Evolutionary conservation across 768 basidiomycete genomes (phyloP).

Genomic region (Boletus reticuloceps): DNA sequence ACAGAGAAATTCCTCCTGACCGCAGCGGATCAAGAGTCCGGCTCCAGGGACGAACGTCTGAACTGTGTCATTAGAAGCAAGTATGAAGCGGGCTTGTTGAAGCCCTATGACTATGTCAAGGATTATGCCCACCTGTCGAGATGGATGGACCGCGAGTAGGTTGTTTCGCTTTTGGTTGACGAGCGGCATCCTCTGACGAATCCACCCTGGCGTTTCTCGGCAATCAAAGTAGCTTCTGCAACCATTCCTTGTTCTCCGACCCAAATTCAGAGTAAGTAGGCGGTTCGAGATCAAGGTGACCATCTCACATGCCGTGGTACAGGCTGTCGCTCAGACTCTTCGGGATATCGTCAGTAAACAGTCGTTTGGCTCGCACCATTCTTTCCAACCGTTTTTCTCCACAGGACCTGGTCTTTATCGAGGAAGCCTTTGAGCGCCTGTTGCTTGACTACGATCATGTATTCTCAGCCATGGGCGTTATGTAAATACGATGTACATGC

Average conservation of each 20-base stretch:
- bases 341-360: slow-evolving; percentile 62
- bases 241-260: slow-evolving; percentile 79
- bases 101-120: slow-evolving; percentile 96
- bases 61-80: slow-evolving; percentile 92
- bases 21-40: slow-evolving; percentile 91
- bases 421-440: slow-evolving; percentile 95
- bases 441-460: slow-evolving; percentile 95
- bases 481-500: too few relatives aligned
- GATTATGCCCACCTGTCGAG: slow-evolving; percentile 87
- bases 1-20: slow-evolving; percentile 90
- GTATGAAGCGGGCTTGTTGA: slow-evolving; percentile 92
- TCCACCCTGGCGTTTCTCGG: slow-evolving; percentile 65
- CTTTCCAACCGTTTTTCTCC: neutral
- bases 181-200: neutral
- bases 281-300: neutral
- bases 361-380: too few relatives aligned
- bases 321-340: slow-evolving; percentile 83
- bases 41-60: slow-evolving; percentile 85
- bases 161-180: neutral
- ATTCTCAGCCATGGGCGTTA: slow-evolving; percentile 97
- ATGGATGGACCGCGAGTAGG: slow-evolving; percentile 94
- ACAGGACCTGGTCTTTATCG: slow-evolving; percentile 93
- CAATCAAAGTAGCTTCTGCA: slow-evolving; percentile 90
- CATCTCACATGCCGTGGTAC: neutral
- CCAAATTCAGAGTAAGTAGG: slow-evolving; percentile 74